Percentiles rank a stretch among this genome's conserved stretches.
Evolutionary conservation across 2,329 filamentous ascomycete genomes (phyloP).

Genomic region (Septoria petroselini): DNA sequence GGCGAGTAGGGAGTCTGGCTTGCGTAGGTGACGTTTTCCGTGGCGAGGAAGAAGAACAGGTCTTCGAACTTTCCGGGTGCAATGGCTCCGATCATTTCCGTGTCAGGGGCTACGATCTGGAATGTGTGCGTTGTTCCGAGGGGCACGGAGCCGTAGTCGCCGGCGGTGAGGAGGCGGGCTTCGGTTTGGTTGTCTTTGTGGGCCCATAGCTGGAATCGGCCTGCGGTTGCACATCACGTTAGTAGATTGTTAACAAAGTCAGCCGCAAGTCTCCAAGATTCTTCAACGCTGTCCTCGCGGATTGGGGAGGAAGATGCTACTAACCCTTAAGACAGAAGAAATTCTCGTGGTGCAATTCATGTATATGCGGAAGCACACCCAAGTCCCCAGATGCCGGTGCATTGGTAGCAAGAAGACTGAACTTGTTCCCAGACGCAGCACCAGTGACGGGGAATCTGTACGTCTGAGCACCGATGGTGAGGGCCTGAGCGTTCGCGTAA

Average conservation of each 20-base stretch:
- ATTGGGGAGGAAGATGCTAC: neutral
- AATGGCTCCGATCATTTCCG: conserved; percentile 48
- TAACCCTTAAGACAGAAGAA: conserved; percentile 12
- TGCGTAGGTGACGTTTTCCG: conserved; percentile 38
- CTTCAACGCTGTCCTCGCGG: too few species aligned
- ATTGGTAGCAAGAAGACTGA: conserved; percentile 8
- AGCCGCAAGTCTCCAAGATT: too few species aligned
- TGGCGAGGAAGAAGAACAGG: conserved; percentile 39
- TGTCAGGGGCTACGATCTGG: conserved; percentile 49
- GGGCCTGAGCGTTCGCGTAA: conserved; percentile 13
- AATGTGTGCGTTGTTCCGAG: conserved; percentile 50
- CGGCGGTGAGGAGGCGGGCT: conserved; percentile 43
- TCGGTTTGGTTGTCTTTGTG: conserved; percentile 37
- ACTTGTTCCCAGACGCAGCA: conserved; percentile 6
- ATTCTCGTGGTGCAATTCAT: conserved; percentile 13
- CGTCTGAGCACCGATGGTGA: conserved; percentile 10
- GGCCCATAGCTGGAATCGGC: conserved; percentile 49
- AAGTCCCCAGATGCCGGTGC: conserved; percentile 3
- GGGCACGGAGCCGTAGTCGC: conserved; percentile 49
- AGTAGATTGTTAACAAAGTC: too few species aligned
- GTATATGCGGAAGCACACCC: conserved; percentile 13
- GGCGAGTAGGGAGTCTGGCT: conserved; percentile 42
- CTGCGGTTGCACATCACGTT: neutral
- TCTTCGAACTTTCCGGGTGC: conserved; percentile 51
- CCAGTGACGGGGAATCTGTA: conserved; percentile 15